Conservation (phyloP, 352 stramenopile genomes). For the Globisporangium irregulare region DNA sequence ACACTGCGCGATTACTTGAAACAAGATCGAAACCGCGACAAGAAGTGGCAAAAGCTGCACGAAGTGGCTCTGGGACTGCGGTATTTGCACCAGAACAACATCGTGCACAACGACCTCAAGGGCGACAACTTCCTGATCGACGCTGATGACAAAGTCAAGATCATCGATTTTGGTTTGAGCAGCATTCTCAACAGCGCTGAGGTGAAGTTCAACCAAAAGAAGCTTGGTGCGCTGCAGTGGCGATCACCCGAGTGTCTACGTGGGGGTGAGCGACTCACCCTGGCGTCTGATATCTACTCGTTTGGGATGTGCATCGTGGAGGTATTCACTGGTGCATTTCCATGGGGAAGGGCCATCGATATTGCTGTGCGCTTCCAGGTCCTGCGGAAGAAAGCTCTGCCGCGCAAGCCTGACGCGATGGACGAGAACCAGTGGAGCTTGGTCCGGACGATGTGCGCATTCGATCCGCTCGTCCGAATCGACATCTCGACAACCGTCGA, state of each 20-base stretch:
- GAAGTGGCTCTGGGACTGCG: conserved; percentile 11
- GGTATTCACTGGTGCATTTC: conserved; percentile 1
- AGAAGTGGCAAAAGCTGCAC: conserved; percentile 15
- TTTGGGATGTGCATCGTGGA: conserved; percentile 24
- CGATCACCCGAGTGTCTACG: conserved; percentile 5
- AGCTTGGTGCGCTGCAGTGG: not conserved
- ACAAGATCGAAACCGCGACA: not conserved
- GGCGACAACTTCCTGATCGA: conserved; percentile 16
- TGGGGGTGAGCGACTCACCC: not conserved
- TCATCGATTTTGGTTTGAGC: conserved; percentile 17
- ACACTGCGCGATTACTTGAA: conserved; percentile 3
- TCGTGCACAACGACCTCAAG: conserved; percentile 16
- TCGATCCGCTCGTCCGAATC: conserved; percentile 1
- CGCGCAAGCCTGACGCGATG: not conserved
- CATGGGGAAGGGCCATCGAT: not conserved
- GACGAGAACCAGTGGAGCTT: conserved; percentile 9
- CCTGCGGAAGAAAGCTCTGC: not conserved
- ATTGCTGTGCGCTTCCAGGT: not conserved
- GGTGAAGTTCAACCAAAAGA: not conserved
- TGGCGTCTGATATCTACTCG: conserved; percentile 18
- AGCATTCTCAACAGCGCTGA: conserved; percentile 6
- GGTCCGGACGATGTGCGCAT: conserved; percentile 9
- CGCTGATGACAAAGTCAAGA: conserved; percentile 6
- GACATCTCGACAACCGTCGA: conserved; percentile 3
- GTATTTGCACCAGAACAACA: conserved; percentile 8